phyloP scores from a whole-genome alignment of 108 stramenopile species.

The Pinguiococcus pyrenoidosus region DNA sequence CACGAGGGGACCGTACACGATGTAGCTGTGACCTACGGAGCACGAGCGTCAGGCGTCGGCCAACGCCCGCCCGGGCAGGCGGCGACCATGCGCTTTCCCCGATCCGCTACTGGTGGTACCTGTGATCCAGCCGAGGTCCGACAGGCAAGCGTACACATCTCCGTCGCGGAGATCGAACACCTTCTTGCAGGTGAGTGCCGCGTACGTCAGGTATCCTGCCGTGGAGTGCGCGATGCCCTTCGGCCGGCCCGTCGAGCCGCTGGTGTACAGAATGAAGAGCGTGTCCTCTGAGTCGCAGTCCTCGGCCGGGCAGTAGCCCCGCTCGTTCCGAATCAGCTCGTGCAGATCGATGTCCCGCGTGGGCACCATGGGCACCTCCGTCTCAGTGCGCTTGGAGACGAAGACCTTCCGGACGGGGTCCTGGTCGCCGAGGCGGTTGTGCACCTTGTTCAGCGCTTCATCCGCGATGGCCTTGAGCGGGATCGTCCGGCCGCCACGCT shows the following conservation, averaged over 20 bases:
- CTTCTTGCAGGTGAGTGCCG: conserved; percentile 61
- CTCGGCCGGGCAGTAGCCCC: conserved; percentile 89
- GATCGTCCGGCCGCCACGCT: conserved; percentile 40
- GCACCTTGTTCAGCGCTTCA: conserved; percentile 52
- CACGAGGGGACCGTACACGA: conserved; percentile 82
- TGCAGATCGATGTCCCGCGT: conserved; percentile 65
- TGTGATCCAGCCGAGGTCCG: conserved; percentile 93
- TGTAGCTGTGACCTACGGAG: conserved; percentile 93
- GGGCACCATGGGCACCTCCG: conserved; percentile 1
- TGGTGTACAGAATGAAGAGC: conserved; percentile 93
- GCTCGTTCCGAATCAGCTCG: conserved; percentile 53
- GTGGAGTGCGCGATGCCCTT: conserved; percentile 86
- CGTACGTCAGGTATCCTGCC: conserved; percentile 83
- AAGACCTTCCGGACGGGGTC: conserved; percentile 61
- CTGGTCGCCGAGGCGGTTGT: too few relatives aligned
- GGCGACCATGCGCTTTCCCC: too few relatives aligned
- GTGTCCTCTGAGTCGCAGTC: conserved; percentile 56
- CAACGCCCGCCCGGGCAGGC: too few relatives aligned
- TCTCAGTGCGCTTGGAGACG: conserved; percentile 58
- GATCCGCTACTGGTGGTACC: too few relatives aligned
- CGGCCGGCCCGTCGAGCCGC: conserved; percentile 83
- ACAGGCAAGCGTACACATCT: conserved; percentile 92
- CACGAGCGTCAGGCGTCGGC: too few relatives aligned
- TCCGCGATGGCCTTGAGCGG: conserved; percentile 75
- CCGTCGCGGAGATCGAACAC: conserved; percentile 49